These are phyloP conservation scores for Arthrobotrys pseudoclavata DNA, from an alignment of 2,329 filamentous ascomycete species.

Conservation along the genomic window DNA sequence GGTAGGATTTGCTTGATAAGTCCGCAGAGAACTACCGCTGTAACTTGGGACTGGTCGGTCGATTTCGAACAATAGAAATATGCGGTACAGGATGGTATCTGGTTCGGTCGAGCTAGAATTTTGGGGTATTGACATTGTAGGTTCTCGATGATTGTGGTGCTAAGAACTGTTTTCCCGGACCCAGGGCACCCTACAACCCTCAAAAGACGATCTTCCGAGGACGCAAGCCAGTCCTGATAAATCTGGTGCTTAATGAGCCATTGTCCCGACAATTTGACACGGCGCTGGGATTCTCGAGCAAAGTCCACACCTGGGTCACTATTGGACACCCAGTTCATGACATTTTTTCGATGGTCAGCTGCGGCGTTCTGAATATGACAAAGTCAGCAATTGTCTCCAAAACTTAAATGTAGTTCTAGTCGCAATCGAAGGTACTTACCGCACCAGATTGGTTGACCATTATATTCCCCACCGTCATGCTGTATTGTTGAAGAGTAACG, in stretches of 20 bases:
- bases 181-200: slow-evolving; percentile 37
- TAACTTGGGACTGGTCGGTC: slow-evolving; percentile 20
- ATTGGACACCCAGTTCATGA: slow-evolving; percentile 42
- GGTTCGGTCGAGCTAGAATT: background rate
- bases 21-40: slow-evolving; percentile 20
- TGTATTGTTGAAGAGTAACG: background rate
- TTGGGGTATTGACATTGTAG: background rate
- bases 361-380: background rate
- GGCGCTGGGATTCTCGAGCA: slow-evolving; percentile 12
- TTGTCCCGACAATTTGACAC: slow-evolving; percentile 22
- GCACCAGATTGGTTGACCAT: background rate
- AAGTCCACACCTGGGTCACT: slow-evolving; percentile 22
- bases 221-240: slow-evolving; percentile 22
- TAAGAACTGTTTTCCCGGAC: slow-evolving; percentile 45
- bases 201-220: slow-evolving; percentile 14
- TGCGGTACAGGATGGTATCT: slow-evolving; percentile 1
- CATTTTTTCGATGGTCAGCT: background rate
- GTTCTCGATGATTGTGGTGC: slow-evolving; percentile 36
- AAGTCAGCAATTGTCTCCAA: background rate
- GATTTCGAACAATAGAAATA: slow-evolving; percentile 47
- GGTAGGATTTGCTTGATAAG: slow-evolving; percentile 37
- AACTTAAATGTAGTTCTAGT: background rate
- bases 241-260: slow-evolving; percentile 21
- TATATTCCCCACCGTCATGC: slow-evolving; percentile 1
- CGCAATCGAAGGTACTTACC: background rate